These are phyloP conservation scores for Alternaria rosae DNA, from an alignment of 2,329 filamentous ascomycete genomes.

Conservation along the genomic window DNA sequence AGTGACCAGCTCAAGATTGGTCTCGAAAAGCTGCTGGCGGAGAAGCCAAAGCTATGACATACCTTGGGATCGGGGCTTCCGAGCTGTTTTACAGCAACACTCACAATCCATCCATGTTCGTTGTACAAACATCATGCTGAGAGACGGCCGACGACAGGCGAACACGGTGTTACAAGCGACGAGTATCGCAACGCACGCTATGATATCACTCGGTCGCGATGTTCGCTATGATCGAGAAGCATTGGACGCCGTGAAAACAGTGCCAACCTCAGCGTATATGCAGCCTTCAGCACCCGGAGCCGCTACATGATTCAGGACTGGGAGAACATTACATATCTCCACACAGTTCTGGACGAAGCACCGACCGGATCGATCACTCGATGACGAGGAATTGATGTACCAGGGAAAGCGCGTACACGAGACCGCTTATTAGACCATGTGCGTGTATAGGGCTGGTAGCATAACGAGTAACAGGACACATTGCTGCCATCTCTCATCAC, in stretches of 20 bases:
- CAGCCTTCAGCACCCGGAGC: too few species aligned
- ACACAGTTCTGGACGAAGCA: neutral
- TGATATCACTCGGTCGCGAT: neutral
- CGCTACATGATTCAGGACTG: neutral
- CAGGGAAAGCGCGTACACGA: too few species aligned
- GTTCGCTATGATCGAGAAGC: too few species aligned
- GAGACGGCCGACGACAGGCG: neutral
- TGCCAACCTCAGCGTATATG: neutral
- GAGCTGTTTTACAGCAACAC: neutral
- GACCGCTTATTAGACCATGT: too few species aligned
- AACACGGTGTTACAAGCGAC: too few species aligned
- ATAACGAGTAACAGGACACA: neutral
- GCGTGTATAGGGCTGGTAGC: neutral
- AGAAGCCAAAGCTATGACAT: conserved; percentile 38
- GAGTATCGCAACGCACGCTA: neutral
- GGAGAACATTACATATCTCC: neutral
- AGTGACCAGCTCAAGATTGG: conserved; percentile 60
- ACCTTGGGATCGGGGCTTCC: neutral
- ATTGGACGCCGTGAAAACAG: neutral
- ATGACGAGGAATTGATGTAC: neutral
- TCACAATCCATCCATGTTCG: neutral
- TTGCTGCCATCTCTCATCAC: neutral
- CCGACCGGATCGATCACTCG: neutral
- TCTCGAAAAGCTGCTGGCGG: conserved; percentile 36
- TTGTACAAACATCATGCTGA: neutral